Base-by-base conservation (phyloP, 495 filamentous ascomycete genomes). In the Trypethelium eluteriae region DNA sequence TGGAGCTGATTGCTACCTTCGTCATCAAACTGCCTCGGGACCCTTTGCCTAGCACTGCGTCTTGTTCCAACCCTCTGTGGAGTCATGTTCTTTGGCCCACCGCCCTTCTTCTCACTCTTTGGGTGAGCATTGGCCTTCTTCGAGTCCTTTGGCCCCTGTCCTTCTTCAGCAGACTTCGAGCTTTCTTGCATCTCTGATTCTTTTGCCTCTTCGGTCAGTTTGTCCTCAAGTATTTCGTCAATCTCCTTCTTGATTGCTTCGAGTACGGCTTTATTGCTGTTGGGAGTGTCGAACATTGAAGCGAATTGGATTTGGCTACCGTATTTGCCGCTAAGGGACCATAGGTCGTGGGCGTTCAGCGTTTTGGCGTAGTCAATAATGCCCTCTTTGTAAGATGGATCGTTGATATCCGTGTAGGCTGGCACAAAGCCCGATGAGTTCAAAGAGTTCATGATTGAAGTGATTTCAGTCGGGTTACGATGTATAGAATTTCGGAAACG, bases 231-330 rank as follows among this genome's bases (percentile, higher is more conserved):
- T 32, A 59, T 4, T 9, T 18, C 53, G 14, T 59, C 53, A 32
- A 59, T 59, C 36, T 59, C 53, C 7, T 11, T 18, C 18, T 59
- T 59, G 50, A 67, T 11, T 73, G 73, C 39, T 66, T 71, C 53
- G 63, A 71, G 35, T 41, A 74, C 62, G 70, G 75, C 38, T 68
- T 66, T 65, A 62, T 77, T n/a, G 70, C 32, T 32, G 25, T 34
- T 14, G 32, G 5, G 53, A 10, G 7, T 32, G 2, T 6, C 7
- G 53, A 36, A 59, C 11, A 59, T 59, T 18, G 53, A 35, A 14
- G 53, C 32, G 32, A 11, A 18, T 18, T 35, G 32, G 32, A 59
- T 34, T 18, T 59, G 25, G 53, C 5, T 10, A 5, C 53, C 53
- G 14, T 35, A 59, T 36, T 59, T 59, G 53, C 53, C 53, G 32